These are phyloP conservation scores for Heliocybe sulcata DNA, from an alignment of 1,284 basidiomycete species.

Conservation along the genomic window DNA sequence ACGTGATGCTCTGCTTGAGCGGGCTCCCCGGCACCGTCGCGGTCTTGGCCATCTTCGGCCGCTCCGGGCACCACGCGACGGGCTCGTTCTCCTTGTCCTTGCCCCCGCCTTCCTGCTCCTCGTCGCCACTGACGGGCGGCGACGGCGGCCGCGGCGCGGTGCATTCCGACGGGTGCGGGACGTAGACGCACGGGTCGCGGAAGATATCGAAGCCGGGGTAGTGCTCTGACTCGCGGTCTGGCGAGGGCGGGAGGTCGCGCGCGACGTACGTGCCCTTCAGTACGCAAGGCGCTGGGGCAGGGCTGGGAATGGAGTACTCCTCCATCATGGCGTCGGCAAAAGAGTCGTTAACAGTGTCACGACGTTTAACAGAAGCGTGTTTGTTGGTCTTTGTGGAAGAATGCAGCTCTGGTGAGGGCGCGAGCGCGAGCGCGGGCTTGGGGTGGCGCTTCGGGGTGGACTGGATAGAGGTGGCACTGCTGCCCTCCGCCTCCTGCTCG, in stretches of 20 bases:
- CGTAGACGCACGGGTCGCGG: conserved; percentile 38
- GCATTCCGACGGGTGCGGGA: conserved; percentile 10
- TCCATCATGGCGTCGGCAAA: background rate
- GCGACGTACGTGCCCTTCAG: too few relatives aligned
- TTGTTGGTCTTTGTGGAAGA: background rate
- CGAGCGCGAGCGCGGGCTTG: background rate
- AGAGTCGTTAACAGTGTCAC: too few relatives aligned
- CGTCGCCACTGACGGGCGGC: too few relatives aligned
- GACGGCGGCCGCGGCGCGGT: background rate
- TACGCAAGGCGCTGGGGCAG: too few relatives aligned
- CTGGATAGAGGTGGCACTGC: background rate
- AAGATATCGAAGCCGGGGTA: conserved; percentile 68
- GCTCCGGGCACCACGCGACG: background rate
- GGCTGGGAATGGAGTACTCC: background rate
- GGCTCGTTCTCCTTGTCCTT: background rate
- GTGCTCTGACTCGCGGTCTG: conserved; percentile 54
- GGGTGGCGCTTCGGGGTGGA: background rate
- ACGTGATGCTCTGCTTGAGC: too few relatives aligned
- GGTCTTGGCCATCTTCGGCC: conserved; percentile 12
- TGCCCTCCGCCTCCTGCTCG: background rate
- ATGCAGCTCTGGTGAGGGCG: background rate
- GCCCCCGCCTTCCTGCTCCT: too few relatives aligned
- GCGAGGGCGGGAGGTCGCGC: conserved; percentile 35
- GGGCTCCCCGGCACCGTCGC: conserved; percentile 9
- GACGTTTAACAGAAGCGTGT: too few relatives aligned